These are phyloP conservation scores for Vaccinium corymbosum DNA, from an alignment of 148 eudicot genomes.

Conservation along the genomic window DNA sequence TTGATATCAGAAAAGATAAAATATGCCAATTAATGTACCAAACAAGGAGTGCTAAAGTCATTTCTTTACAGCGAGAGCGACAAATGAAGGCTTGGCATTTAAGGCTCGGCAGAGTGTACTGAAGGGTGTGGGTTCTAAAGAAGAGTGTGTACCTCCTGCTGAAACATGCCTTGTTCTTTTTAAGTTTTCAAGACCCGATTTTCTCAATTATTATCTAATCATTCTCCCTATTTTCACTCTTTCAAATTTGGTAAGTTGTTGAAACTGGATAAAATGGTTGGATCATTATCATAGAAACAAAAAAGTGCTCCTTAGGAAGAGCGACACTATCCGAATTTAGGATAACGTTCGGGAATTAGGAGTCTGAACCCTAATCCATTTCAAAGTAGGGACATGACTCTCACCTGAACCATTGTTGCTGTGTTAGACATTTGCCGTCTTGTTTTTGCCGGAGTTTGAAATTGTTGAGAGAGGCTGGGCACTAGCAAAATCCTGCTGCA, in stretches of 20 bases:
- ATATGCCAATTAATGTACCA: neutral
- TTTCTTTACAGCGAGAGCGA: neutral
- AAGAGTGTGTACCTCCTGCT: no score
- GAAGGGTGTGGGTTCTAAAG: neutral
- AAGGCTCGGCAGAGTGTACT: neutral
- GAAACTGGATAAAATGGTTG: no score
- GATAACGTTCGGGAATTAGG: no score
- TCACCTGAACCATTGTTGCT: constrained; percentile 16
- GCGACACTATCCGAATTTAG: no score
- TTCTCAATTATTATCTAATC: no score
- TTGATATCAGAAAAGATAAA: neutral
- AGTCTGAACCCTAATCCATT: neutral
- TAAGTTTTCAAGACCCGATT: no score
- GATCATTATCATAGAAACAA: no score
- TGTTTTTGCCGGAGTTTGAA: constrained; percentile 26
- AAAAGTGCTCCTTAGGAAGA: no score
- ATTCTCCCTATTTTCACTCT: no score
- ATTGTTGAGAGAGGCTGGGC: constrained; percentile 9
- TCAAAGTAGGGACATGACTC: neutral
- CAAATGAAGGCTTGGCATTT: neutral
- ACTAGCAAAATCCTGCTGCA: neutral
- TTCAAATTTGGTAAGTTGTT: no score
- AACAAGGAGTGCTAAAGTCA: neutral
- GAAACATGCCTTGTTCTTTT: no score
- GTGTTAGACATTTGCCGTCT: constrained; percentile 22